A percentile compares a stretch with the other conserved stretches of the same genome.
These are phyloP conservation scores for Grosmannia clavigera DNA, from an alignment of 2,329 filamentous ascomycete species.

Conservation along the genomic window DNA sequence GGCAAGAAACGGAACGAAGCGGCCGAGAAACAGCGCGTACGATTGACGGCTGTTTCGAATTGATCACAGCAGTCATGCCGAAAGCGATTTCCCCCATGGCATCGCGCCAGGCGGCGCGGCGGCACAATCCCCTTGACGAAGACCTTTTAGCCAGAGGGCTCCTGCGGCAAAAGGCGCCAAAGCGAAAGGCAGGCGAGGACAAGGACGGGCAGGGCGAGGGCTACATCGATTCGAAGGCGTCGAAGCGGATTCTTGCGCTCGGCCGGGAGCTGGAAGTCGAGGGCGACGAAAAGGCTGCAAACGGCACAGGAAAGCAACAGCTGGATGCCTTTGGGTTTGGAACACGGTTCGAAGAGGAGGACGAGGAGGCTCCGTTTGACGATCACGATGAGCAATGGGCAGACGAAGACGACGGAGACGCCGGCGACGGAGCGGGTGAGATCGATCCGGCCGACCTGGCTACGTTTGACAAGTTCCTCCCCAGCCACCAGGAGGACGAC, in stretches of 20 bases:
- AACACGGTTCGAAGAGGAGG: conserved; percentile 18
- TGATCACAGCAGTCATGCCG: conserved; percentile 45
- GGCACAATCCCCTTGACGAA: conserved; percentile 85
- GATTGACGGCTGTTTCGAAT: not conserved
- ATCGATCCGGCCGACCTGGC: conserved; percentile 82
- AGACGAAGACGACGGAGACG: conserved; percentile 62
- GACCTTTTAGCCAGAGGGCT: conserved; percentile 63
- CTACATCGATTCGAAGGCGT: conserved; percentile 79
- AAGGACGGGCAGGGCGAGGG: conserved; percentile 50
- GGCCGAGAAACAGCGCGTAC: not conserved
- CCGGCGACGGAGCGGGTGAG: conserved; percentile 69
- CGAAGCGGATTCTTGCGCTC: conserved; percentile 46
- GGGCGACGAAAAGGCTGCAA: conserved; percentile 30
- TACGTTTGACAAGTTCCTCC: conserved; percentile 83
- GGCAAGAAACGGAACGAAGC: not conserved
- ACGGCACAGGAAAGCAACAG: not conserved
- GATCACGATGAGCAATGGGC: conserved; percentile 57
- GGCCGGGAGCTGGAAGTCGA: conserved; percentile 81
- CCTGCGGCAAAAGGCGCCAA: conserved; percentile 62
- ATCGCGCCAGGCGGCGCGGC: conserved; percentile 42
- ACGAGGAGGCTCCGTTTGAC: conserved; percentile 24
- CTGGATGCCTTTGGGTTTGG: not conserved
- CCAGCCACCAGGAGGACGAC: conserved; percentile 55
- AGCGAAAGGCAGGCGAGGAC: conserved; percentile 49
- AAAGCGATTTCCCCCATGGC: conserved; percentile 55